A percentile compares a stretch with the other conserved stretches of the same genome.
These are phyloP conservation scores for Aspergillus panamensis DNA, from an alignment of 495 filamentous ascomycete genomes.

Conservation along the genomic window DNA sequence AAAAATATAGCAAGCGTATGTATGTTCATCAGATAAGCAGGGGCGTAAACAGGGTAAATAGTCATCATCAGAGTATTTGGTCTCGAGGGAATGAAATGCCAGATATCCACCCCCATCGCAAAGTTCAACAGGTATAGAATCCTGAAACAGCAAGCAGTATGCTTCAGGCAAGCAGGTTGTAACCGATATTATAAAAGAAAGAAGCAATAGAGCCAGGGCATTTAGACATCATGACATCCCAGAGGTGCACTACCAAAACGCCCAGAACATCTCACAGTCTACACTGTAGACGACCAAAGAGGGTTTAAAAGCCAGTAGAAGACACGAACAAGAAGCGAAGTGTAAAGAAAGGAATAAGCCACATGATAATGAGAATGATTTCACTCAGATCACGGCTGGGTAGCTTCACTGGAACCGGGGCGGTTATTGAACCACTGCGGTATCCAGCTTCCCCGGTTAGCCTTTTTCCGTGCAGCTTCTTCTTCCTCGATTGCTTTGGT, in stretches of 20 bases:
- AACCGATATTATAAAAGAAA: background rate
- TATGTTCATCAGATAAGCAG: slow-evolving; percentile 25
- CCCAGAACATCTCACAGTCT: background rate
- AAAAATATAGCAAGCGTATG: slow-evolving; percentile 19
- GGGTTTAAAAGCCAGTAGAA: slow-evolving; percentile 9
- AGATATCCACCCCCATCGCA: background rate
- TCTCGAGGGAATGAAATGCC: background rate
- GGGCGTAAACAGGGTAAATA: slow-evolving; percentile 12
- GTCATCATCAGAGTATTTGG: slow-evolving; percentile 2
- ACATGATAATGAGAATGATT: background rate
- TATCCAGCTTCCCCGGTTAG: slow-evolving; percentile 61
- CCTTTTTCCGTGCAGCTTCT: slow-evolving; percentile 53
- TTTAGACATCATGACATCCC: slow-evolving; percentile 10
- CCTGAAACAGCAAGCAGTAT: background rate
- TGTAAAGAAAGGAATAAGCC: background rate
- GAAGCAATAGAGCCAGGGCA: slow-evolving; percentile 10
- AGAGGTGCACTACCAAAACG: background rate
- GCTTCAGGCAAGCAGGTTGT: background rate
- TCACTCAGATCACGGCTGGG: slow-evolving; percentile 8
- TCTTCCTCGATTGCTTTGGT: slow-evolving; percentile 45
- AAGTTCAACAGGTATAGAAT: background rate
- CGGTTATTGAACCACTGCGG: slow-evolving; percentile 49
- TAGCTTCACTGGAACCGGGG: slow-evolving; percentile 21
- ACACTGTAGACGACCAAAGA: slow-evolving; percentile 10
- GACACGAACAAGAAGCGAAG: background rate